Base-by-base conservation (phyloP, 78 protist species). In the Dictyostelium brefeldianum region DNA sequence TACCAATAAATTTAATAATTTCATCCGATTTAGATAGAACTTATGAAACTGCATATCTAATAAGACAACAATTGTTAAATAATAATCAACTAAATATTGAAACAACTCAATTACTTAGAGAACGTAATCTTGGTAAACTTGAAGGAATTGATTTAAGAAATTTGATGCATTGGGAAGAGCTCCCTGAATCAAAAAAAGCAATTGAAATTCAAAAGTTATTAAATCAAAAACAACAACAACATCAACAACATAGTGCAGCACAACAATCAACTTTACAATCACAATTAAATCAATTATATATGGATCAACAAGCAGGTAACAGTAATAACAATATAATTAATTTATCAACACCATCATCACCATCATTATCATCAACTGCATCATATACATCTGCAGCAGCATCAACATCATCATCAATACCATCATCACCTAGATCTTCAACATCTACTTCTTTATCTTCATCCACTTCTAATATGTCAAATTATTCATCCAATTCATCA, bases 61-160 rank as follows among this genome's bases (percentile, higher is more conserved):
- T 87, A 25, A 27, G 48, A 20, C 73, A 84, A 29, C 81, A 84
- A 74, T 36, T 84, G 7, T 15, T 67, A 27, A 67, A 27, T 15
- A 56, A 36, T 50, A 70, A 48, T 11, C 36, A 64, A 5, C 51
- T 47, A 14, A 14, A 7, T 12, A 50, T 54, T 36, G 64, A 79
- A 18, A 27, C 78, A 11, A 87, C 84, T 4, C 93, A 70, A 3
- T 50, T 87, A 5, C 29, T 87, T 15, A 53, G 93, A 48, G 93
- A 87, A 64, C 74, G 93, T n/a, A 59, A 87, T 67, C 84, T 87
- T 51, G 93, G 93, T 14, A 87, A 87, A 64, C 36, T 87, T 0
- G 93, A 87, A n/a, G 93, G 93, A 12, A 67, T 87, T 11, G 93
- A 87, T 69, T 78, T 87, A 48, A 17, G 84, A 78, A 83, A 87